A percentile compares a stretch with the other conserved stretches of the same genome.
Evolutionary conservation across 441 rosid genomes (phyloP).

Genomic region (Adansonia gregorii): DNA sequence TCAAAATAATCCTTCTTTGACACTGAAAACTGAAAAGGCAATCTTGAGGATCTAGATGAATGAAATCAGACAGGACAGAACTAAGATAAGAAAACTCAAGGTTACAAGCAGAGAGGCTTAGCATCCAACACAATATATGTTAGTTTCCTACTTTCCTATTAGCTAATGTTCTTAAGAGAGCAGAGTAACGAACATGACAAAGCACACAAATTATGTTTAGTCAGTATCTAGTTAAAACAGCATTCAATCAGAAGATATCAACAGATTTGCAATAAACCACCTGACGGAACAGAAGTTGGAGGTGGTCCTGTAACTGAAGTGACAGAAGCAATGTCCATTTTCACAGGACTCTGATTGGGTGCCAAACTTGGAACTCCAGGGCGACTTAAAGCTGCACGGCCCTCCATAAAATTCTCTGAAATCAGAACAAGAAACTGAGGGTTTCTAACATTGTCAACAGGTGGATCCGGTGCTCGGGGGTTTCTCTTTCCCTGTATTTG

Average conservation of each 20-base stretch:
- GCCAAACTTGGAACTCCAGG: constrained; percentile 68
- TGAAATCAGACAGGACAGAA: constrained; percentile 17
- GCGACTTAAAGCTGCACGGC: constrained; percentile 81
- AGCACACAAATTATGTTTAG: constrained; percentile 7
- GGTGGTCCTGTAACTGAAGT: constrained; percentile 69
- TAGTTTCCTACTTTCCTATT: background rate
- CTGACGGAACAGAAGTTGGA: constrained; percentile 66
- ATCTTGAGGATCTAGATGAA: constrained; percentile 12
- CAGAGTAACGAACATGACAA: background rate
- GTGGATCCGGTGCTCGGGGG: constrained; percentile 66
- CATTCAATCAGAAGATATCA: constrained; percentile 15
- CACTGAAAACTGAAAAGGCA: background rate
- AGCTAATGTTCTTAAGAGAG: constrained; percentile 1
- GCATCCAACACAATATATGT: background rate
- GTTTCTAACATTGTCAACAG: constrained; percentile 67
- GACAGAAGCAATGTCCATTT: constrained; percentile 76
- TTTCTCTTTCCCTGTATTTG: constrained; percentile 76
- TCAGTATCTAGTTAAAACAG: constrained; percentile 15
- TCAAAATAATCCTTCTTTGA: constrained; percentile 6
- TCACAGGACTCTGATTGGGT: constrained; percentile 73
- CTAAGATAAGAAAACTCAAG: background rate
- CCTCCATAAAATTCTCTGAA: constrained; percentile 92
- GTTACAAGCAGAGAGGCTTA: constrained; percentile 7
- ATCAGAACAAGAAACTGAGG: constrained; percentile 81
- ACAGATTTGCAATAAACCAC: constrained; percentile 41